Evolutionary conservation across 2,329 filamentous ascomycete species (phyloP).

Genomic region (Ophiostoma sp.): DNA sequence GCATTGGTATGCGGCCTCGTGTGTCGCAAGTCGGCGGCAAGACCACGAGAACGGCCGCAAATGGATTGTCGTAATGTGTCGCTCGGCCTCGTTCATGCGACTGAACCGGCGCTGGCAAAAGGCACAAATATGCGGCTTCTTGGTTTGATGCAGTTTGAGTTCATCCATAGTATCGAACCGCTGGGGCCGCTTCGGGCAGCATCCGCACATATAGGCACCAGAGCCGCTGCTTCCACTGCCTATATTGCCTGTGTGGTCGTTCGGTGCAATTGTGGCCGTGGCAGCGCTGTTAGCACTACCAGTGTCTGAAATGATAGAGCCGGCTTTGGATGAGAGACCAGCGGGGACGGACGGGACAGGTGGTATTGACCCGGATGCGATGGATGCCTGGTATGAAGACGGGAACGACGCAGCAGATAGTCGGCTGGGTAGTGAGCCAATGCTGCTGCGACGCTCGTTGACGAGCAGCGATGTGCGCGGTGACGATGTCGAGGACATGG

Average conservation of each 20-base stretch:
- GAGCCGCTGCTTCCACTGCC: neutral
- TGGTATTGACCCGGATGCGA: slow-evolving; percentile 11
- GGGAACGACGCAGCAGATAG: slow-evolving; percentile 26
- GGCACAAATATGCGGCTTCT: slow-evolving; percentile 29
- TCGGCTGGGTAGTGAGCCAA: slow-evolving; percentile 27
- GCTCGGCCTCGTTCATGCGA: slow-evolving; percentile 29
- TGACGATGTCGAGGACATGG: slow-evolving; percentile 24
- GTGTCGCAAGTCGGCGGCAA: slow-evolving; percentile 24
- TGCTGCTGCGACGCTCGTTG: slow-evolving; percentile 25
- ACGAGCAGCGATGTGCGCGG: slow-evolving; percentile 25
- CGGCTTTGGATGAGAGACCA: neutral
- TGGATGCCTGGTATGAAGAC: slow-evolving; percentile 18
- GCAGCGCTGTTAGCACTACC: slow-evolving; percentile 16
- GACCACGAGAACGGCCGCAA: slow-evolving; percentile 28
- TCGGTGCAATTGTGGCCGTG: slow-evolving; percentile 8
- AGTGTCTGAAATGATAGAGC: slow-evolving; percentile 7
- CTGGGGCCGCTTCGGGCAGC: slow-evolving; percentile 28
- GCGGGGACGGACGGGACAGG: neutral
- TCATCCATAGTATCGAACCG: slow-evolving; percentile 25
- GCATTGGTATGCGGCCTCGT: slow-evolving; percentile 25
- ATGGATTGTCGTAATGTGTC: slow-evolving; percentile 28
- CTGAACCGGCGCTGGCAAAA: slow-evolving; percentile 27
- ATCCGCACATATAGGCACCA: slow-evolving; percentile 22
- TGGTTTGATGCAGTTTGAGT: slow-evolving; percentile 25
- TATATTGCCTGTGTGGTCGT: neutral